Evolutionary conservation across 2,329 filamentous ascomycete genomes (phyloP), one percentile per base, ranked within the genome.

Genomic region (Neoarthrinium moseri): DNA sequence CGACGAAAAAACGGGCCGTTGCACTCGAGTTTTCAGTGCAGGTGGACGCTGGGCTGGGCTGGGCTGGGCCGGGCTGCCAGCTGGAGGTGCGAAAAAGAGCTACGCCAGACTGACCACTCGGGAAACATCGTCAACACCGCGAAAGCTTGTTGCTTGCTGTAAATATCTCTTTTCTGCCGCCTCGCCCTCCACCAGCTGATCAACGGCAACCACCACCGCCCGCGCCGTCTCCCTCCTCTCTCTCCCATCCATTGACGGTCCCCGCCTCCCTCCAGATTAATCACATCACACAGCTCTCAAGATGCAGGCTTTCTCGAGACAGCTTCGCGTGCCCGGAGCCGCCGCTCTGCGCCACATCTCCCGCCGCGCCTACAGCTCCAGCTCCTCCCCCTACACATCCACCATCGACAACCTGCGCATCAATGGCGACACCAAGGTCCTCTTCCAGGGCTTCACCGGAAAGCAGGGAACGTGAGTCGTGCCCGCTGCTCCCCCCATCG

Each of bases 401-500:
- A 92, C 88, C 49, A 77, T 86, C 66, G 75, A 86, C 64, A 97
- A 97, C 79, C 83, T 97, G 64, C 87, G 90, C 73, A 91, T 97
- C 78, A 96, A 91, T 72, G 67, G 77, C 68, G 86, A 96, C 58
- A 99, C 94, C 61, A 95, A 94, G 77, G 90, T 99, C 58, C 77
- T 97, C 63, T 97, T 83, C 78, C 94, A 99, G 77, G 94, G 94
- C 58, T 97, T 97, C 72, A 97, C 92, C 47, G 92, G 92, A 69
- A 94, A 89, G 80, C 91, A 95, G 81, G 90, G 90, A 86, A 92
- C 87, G 87, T 91, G 71, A 73, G 86, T 85, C 45, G 35, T 36
- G 26, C 34, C 24, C 13, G 29, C 6, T 23, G 26, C 37, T n/a
- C n/a, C n/a, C n/a, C n/a, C n/a, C n/a, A n/a, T n/a, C n/a, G n/a